A percentile compares a stretch with the other conserved stretches of the same genome.
Conservation (phyloP, 495 filamentous ascomycete genomes). For the Astrothelium subdiscretum region DNA sequence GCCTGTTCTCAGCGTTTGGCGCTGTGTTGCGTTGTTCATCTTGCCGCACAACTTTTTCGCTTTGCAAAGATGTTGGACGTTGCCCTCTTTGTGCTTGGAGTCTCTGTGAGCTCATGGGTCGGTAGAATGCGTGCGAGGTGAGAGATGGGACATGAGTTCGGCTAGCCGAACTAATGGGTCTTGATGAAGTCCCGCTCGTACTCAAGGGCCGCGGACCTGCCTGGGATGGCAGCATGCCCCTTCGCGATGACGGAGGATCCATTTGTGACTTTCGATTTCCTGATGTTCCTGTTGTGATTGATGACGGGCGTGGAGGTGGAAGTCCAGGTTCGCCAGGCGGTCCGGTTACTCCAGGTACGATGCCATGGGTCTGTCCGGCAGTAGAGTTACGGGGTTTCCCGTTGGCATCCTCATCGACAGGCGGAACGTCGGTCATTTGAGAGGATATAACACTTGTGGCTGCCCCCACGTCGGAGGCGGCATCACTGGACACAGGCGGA, state of each 20-base stretch:
- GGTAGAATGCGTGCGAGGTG: conserved; percentile 82
- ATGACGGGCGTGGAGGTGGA: conserved; percentile 29
- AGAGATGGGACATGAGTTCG: conserved; percentile 83
- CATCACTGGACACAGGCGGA: conserved; percentile 7
- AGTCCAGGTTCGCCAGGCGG: conserved; percentile 34
- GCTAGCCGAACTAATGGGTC: conserved; percentile 37
- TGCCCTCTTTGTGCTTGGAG: conserved; percentile 78
- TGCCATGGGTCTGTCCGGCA: conserved; percentile 9
- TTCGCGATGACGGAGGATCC: conserved; percentile 26
- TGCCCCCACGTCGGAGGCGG: conserved; percentile 1
- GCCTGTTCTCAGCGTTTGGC: conserved; percentile 9
- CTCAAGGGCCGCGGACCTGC: conserved; percentile 26
- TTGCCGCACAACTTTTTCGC: conserved; percentile 24
- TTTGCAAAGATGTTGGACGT: conserved; percentile 32
- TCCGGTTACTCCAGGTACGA: conserved; percentile 26
- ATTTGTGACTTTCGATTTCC: conserved; percentile 29
- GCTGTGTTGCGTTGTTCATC: not conserved
- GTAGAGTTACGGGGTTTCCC: conserved; percentile 15
- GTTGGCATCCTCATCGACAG: conserved; percentile 23
- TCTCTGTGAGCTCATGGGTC: conserved; percentile 92
- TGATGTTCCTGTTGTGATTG: conserved; percentile 31
- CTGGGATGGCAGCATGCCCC: conserved; percentile 32
- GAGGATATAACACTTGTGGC: conserved; percentile 66
- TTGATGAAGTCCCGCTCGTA: conserved; percentile 1
- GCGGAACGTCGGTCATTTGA: conserved; percentile 65